phyloP scores from a whole-genome alignment of 306 rosid genomes.

The Chamaecrista fasciculata region DNA sequence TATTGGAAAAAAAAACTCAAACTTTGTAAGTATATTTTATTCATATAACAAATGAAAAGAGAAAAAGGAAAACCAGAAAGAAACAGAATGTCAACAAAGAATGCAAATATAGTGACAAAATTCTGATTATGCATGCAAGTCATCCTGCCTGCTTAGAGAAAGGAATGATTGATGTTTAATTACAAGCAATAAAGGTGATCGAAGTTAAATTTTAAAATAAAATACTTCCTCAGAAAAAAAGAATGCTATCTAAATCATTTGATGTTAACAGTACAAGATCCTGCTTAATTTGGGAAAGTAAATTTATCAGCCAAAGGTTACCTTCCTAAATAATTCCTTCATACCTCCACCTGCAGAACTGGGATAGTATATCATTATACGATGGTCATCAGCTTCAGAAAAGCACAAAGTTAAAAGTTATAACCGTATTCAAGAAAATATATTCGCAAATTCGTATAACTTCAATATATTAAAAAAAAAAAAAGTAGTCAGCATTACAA shows the following conservation, averaged over 20 bases:
- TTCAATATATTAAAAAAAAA: slow-evolving; percentile 10
- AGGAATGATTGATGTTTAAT: neutral
- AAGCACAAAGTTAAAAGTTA: slow-evolving; percentile 37
- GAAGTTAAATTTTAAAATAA: neutral
- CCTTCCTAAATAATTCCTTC: slow-evolving; percentile 97
- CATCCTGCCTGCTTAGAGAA: slow-evolving; percentile 1
- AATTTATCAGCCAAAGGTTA: slow-evolving; percentile 32
- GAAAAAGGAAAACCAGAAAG: neutral
- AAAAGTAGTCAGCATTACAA: neutral
- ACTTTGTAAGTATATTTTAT: slow-evolving; percentile 18
- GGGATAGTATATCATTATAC: slow-evolving; percentile 96
- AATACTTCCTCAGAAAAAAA: neutral
- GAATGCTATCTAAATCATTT: slow-evolving; percentile 13
- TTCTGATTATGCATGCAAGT: neutral
- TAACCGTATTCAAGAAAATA: slow-evolving; percentile 29
- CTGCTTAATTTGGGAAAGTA: slow-evolving; percentile 1
- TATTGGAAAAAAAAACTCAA: slow-evolving; percentile 24
- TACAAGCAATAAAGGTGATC: neutral
- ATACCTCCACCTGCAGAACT: slow-evolving; percentile 98
- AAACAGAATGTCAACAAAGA: neutral
- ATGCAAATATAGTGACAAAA: neutral
- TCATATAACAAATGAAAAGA: slow-evolving; percentile 10
- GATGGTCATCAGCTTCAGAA: slow-evolving; percentile 81
- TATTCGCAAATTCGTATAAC: slow-evolving; percentile 20
- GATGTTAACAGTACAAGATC: slow-evolving; percentile 20